Base-by-base conservation (phyloP, 2,329 filamentous ascomycete species). In the Aspergillus sp. region DNA sequence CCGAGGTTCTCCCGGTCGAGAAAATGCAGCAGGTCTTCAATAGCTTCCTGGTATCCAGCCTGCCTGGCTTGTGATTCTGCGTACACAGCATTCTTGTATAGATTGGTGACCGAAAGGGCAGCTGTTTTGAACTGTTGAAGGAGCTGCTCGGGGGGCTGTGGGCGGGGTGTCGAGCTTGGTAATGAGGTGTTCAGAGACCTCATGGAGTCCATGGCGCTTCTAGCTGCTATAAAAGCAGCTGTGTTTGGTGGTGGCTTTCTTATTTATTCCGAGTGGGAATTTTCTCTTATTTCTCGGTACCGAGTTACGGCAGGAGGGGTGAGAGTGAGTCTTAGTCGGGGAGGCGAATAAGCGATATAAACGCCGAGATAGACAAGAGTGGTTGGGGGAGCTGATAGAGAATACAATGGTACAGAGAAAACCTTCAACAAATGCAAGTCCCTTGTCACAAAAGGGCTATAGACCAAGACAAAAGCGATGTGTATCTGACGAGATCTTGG, bases 71-170 rank as follows among this genome's bases (percentile, higher is more conserved):
- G 87, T 49, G 88, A 82, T 71, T 95, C 88, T 48, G 90, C 89
- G 32, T 86, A 82, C 12, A 90, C 89, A 3, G 93, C 93, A 39
- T 88, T 93, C 76, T 96, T 97, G 80, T 98, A 98, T 13, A 99
- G 86, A 69, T 96, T 96, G 48, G 95, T 98, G 55, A 98, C 93
- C 5, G 92, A 96, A 34, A 97, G 82, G 18, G 95, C 95, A 34
- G 95, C 95, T 15, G 89, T 87, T 74, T 92, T 95, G 82, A 99
- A 99, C 57, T 91, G 88, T 66, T 93, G 88, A 57, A 97, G 85
- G 48, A 97, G 85, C 70, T 80, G 74, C 66, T 81, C 79, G 3
- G 78, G 75, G 43, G 78, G 78, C 57, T 78, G 77, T 50, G 73
- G 72, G 57, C 74, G 81, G 64, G 78, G 72, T 38, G 80, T 76